Conservation (phyloP, 2,329 filamentous ascomycete genomes). For the Fusarium veterinarium region DNA sequence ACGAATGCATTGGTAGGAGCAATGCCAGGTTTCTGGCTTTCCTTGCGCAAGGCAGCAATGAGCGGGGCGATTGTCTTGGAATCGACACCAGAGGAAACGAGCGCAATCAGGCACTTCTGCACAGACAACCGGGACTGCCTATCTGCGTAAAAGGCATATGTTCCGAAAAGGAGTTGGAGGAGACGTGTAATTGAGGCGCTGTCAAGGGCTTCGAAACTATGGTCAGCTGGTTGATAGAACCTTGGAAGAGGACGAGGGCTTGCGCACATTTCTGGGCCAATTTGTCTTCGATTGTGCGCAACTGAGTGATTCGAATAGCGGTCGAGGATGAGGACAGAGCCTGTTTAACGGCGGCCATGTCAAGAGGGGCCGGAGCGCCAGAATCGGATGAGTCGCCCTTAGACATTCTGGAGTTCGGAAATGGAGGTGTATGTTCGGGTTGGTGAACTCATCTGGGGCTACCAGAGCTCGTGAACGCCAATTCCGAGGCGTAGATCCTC, state of each 20-base stretch:
- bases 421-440: constrained; percentile 25
- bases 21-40: constrained; percentile 81
- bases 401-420: constrained; percentile 51
- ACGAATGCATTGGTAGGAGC: constrained; percentile 87
- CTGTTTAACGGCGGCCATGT: constrained; percentile 61
- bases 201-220: constrained; percentile 56
- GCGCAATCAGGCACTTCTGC: constrained; percentile 78
- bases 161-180: constrained; percentile 83
- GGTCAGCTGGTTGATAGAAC: constrained; percentile 34
- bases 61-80: constrained; percentile 70
- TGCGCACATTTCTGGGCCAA: constrained; percentile 65
- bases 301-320: constrained; percentile 62
- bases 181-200: constrained; percentile 64
- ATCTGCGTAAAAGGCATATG: constrained; percentile 88
- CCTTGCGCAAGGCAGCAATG: constrained; percentile 73
- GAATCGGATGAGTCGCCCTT: constrained; percentile 58
- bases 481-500: constrained; percentile 26
- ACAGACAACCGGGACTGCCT: constrained; percentile 85
- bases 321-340: constrained; percentile 73
- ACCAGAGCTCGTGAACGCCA: constrained; percentile 40
- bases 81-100: constrained; percentile 70
- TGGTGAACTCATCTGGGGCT: constrained; percentile 52
- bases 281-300: constrained; percentile 68
- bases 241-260: constrained; percentile 4
- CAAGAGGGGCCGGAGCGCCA: constrained; percentile 54